These are phyloP conservation scores for Colletotrichum sp. DNA, from an alignment of 2,329 filamentous ascomycete genomes.

Conservation along the genomic window DNA sequence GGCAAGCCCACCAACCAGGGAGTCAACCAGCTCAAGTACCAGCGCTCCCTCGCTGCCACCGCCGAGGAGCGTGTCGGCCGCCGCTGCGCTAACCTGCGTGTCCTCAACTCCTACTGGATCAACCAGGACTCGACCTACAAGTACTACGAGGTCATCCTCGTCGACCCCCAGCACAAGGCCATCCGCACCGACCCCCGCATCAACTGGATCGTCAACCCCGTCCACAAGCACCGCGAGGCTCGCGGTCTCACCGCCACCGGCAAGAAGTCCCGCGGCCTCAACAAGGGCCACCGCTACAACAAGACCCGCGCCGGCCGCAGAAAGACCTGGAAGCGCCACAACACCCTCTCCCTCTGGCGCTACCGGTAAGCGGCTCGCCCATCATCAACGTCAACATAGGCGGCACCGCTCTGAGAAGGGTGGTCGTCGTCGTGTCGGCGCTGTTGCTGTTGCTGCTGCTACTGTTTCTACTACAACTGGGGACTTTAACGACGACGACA, in stretches of 20 bases:
- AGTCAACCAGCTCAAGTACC: conserved; percentile 99
- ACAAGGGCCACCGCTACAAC: conserved; percentile 99
- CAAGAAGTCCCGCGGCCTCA: conserved; percentile 99
- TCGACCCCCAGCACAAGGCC: conserved; percentile 99
- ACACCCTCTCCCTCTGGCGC: conserved; percentile 98
- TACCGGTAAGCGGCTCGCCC: conserved; percentile 74
- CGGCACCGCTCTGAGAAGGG: background rate
- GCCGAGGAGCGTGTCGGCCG: conserved; percentile 99
- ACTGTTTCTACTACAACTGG: background rate
- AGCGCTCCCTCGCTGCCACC: conserved; percentile 96
- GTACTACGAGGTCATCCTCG: conserved; percentile 99
- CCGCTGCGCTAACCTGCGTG: conserved; percentile 97
- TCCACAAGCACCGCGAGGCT: conserved; percentile 99
- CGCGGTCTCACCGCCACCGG: conserved; percentile 97
- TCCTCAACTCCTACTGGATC: conserved; percentile 99
- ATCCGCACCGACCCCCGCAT: conserved; percentile 99
- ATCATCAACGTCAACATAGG: background rate
- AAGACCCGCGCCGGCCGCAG: conserved; percentile 96
- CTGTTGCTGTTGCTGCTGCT: background rate
- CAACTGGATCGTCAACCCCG: conserved; percentile 99
- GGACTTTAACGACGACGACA: background rate
- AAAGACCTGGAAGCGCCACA: conserved; percentile 99
- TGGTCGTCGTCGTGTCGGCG: background rate
- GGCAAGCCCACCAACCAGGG: conserved; percentile 99
- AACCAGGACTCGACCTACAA: conserved; percentile 99